Conservation (phyloP, 75 land plant species). For the Sequoiadendron giganteum region DNA sequence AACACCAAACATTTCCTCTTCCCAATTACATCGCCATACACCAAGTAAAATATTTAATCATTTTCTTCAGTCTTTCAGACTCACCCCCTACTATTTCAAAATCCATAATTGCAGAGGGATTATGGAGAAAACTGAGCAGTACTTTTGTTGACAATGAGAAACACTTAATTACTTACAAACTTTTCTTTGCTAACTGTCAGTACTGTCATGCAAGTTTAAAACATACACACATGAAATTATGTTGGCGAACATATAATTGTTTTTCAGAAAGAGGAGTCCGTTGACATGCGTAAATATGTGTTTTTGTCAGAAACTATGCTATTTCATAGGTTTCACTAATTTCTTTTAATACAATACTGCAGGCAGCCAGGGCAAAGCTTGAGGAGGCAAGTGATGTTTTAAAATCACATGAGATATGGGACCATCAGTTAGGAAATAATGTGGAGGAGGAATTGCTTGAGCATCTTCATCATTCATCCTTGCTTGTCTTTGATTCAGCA, state of each 20-base stretch:
- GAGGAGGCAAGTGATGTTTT: not conserved
- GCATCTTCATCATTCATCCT: not conserved
- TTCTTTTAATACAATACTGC: not conserved
- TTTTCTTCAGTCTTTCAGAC: not conserved
- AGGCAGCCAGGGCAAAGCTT: constrained; percentile 7
- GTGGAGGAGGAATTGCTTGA: constrained; percentile 1
- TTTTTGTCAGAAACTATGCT: not conserved
- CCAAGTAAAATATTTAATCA: not conserved
- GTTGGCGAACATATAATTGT: not conserved
- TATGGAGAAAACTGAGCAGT: not conserved
- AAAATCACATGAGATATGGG: not conserved
- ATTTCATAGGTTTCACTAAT: not conserved
- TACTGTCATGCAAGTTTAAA: not conserved
- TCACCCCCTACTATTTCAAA: not conserved
- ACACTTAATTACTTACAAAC: not conserved
- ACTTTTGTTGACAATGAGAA: not conserved
- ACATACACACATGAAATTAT: not conserved
- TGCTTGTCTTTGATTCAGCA: constrained; percentile 10
- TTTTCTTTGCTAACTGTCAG: not conserved
- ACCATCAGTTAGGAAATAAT: not conserved
- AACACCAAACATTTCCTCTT: not conserved
- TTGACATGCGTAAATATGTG: not conserved
- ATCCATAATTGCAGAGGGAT: not conserved
- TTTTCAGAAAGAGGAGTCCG: not conserved
- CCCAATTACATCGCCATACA: not conserved